Percentiles rank a stretch among this genome's conserved stretches.
phyloP scores from a whole-genome alignment of 345 rosid species.

The Lagerstroemia speciosa region DNA sequence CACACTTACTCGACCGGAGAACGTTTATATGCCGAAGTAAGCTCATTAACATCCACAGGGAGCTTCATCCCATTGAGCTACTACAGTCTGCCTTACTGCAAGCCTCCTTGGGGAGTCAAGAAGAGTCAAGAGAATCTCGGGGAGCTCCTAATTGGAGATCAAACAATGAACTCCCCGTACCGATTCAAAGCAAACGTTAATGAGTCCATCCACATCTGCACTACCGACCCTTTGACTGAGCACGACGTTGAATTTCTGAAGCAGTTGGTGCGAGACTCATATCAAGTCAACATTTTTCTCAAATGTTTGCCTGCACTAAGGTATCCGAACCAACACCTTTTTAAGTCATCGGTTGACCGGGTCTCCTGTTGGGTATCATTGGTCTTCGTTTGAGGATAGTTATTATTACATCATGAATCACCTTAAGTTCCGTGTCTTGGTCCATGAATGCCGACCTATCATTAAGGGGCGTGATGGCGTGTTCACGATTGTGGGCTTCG shows the following conservation, averaged over 20 bases:
- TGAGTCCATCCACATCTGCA: conserved; percentile 13
- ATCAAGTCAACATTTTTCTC: conserved; percentile 11
- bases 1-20: conserved; percentile 49
- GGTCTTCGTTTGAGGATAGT: neutral
- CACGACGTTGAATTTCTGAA: conserved; percentile 4
- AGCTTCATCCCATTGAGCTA: conserved; percentile 77
- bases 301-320: conserved; percentile 5
- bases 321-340: neutral
- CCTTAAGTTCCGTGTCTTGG: conserved; percentile 15
- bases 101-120: neutral
- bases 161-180: conserved; percentile 5
- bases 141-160: conserved; percentile 10
- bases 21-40: conserved; percentile 48
- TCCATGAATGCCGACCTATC: neutral
- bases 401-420: conserved; percentile 10
- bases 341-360: conserved; percentile 8
- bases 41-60: conserved; percentile 74
- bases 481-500: conserved; percentile 10
- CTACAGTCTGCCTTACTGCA: conserved; percentile 51
- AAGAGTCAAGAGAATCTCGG: neutral
- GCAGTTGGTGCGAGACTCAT: conserved; percentile 5
- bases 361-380: conserved; percentile 7
- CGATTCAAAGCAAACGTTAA: conserved; percentile 9
- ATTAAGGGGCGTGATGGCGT: neutral
- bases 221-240: conserved; percentile 7